Evolutionary conservation across 192 early-diverging fungal genomes (phyloP).

Genomic region (Coemansia sp.): DNA sequence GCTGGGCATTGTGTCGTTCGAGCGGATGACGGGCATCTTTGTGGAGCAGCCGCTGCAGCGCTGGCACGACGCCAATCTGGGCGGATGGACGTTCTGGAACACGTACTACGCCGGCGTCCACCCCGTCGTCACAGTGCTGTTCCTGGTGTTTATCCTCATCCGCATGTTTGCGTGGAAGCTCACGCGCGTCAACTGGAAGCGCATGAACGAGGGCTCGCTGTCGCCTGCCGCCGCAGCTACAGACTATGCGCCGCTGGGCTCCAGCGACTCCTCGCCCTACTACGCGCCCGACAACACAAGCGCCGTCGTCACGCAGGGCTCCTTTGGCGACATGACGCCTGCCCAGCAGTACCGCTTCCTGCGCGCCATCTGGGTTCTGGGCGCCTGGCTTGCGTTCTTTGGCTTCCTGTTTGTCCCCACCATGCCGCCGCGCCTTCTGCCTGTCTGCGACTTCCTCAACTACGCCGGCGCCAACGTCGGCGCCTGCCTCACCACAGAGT

Average conservation of each 20-base stretch:
- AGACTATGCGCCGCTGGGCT: conserved; percentile 32
- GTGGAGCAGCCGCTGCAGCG: conserved; percentile 53
- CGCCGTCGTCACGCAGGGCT: conserved; percentile 22
- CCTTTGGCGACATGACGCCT: conserved; percentile 47
- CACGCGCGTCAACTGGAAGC: conserved; percentile 55
- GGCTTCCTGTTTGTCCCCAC: conserved; percentile 53
- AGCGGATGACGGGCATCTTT: conserved; percentile 45
- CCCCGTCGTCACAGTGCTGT: conserved; percentile 46
- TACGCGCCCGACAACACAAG: conserved; percentile 23
- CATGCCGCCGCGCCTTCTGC: conserved; percentile 56
- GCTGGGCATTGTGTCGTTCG: conserved; percentile 45
- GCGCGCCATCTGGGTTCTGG: conserved; percentile 52
- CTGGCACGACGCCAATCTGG: conserved; percentile 43
- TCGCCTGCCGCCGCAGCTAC: conserved; percentile 14
- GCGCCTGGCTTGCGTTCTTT: conserved; percentile 52
- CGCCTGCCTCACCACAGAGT: conserved; percentile 49
- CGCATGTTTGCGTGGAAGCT: conserved; percentile 58
- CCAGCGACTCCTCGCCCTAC: conserved; percentile 16
- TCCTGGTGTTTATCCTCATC: conserved; percentile 50
- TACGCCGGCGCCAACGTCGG: conserved; percentile 49
- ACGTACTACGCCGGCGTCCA: conserved; percentile 56
- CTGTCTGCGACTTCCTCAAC: conserved; percentile 55
- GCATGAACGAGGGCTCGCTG: conserved; percentile 37
- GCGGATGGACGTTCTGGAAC: conserved; percentile 56
- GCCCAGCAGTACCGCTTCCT: conserved; percentile 57